Evolutionary conservation across 139 green algal species (phyloP).

Genomic region (Tetradesmus obliquus): DNA sequence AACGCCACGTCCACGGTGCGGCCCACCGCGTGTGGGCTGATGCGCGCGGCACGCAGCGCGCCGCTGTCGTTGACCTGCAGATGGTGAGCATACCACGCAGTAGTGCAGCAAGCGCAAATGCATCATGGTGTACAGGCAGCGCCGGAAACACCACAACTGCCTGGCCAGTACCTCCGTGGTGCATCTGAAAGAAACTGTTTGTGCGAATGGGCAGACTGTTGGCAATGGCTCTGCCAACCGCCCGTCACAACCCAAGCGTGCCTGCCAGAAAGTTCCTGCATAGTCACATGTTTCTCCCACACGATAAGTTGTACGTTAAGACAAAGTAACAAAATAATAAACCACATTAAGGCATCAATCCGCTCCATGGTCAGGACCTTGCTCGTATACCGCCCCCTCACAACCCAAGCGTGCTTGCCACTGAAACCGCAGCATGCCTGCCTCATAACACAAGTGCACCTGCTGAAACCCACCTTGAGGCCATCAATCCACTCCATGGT

Average conservation of each 20-base stretch:
- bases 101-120: neutral
- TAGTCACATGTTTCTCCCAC: too few relatives aligned
- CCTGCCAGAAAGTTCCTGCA: too few relatives aligned
- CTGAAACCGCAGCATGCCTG: neutral
- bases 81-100: neutral
- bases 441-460: neutral
- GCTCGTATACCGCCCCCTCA: conserved; percentile 50
- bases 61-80: conserved; percentile 45
- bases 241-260: too few relatives aligned
- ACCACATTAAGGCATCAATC: conserved; percentile 12
- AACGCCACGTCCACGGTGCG: conserved; percentile 80
- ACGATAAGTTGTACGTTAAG: too few relatives aligned
- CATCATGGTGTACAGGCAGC: neutral
- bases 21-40: conserved; percentile 68
- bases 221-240: too few relatives aligned
- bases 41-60: conserved; percentile 36
- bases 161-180: too few relatives aligned
- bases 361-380: conserved; percentile 15
- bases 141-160: too few relatives aligned
- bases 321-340: too few relatives aligned
- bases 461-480: neutral
- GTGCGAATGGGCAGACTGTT: too few relatives aligned
- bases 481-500: conserved; percentile 51
- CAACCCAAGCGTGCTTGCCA: neutral
- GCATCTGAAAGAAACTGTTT: too few relatives aligned